Evolutionary conservation across 805 yeast species (phyloP), one percentile per base, ranked within the genome.

Genomic region (Metschnikowia cubensis): DNA sequence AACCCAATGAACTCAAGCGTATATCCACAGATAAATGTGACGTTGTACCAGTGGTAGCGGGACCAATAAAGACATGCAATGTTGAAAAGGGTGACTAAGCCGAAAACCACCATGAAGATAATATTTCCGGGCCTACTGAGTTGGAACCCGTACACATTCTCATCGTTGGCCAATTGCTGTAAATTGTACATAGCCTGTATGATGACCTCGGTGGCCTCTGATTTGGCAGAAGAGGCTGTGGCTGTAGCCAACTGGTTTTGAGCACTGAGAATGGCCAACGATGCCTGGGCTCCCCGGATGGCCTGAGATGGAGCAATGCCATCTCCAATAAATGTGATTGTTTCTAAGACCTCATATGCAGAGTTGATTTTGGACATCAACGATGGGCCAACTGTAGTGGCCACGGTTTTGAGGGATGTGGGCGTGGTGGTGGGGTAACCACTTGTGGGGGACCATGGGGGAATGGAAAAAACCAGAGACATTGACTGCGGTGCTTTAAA

Each of bases 41-140:
- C 53, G 51, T 71, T 72, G 53, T 56, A 73, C 76, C 75, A 73
- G 49, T 64, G 66, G 54, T 68, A 71, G 47, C 70, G 60, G 2
- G 75, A 71, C 47, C 57, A 64, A 44, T 49, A 46, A 2, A 61
- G 10, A 18, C 75, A 71, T 69, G 52, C 52, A 1, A 59, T 36
- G 17, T 55, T 56, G 61, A 59, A 71, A 10, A 54, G 15, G 47
- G 64, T 63, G 18, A 66, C 45, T 15, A 64, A 13, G 6, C 61
- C 48, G 51, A 65, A 73, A 2, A 71, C 45, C 3, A 59, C 55
- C 22, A 68, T 55, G 50, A 60, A 73, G 21, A 71, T 60, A 46
- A 63, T 53, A 53, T 72, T 73, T 5, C 69, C 69, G 4, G 70
- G 65, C 14, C 58, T 47, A 47, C 54, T 65, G 47, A 71, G 57